Evolutionary conservation across 306 rosid genomes (phyloP).

Genomic region (Hippophae gyantsensis): DNA sequence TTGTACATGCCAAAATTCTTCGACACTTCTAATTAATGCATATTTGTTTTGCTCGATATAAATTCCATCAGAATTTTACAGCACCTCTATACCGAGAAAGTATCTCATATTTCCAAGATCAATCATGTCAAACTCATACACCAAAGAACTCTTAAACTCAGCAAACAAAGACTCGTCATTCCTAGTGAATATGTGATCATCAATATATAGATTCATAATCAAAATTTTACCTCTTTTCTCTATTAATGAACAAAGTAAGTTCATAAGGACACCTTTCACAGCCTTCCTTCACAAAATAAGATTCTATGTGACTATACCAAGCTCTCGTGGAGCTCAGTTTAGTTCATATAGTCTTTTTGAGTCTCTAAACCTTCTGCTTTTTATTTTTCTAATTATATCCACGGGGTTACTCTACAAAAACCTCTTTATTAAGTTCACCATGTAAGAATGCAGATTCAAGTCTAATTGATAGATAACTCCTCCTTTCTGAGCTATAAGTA

Average conservation of each 20-base stretch:
- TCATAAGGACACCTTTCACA: not conserved
- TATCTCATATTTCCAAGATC: not conserved
- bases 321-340: not conserved
- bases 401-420: not conserved
- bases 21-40: not conserved
- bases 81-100: not conserved
- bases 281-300: not conserved
- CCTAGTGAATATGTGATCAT: not conserved
- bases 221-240: not conserved
- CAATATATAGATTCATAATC: not conserved
- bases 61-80: not conserved
- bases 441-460: not conserved
- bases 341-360: not conserved
- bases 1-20: no score
- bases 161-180: not conserved
- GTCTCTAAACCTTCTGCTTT: not conserved
- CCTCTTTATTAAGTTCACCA: not conserved
- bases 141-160: not conserved
- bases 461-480: not conserved
- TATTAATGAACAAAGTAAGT: not conserved
- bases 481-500: not conserved
- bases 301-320: not conserved
- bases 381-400: not conserved
- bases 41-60: not conserved
- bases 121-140: constrained; percentile 1